Evolutionary conservation across 805 yeast species (phyloP), one percentile per base, ranked within the genome.

Genomic region (Lipomyces anomalus): DNA sequence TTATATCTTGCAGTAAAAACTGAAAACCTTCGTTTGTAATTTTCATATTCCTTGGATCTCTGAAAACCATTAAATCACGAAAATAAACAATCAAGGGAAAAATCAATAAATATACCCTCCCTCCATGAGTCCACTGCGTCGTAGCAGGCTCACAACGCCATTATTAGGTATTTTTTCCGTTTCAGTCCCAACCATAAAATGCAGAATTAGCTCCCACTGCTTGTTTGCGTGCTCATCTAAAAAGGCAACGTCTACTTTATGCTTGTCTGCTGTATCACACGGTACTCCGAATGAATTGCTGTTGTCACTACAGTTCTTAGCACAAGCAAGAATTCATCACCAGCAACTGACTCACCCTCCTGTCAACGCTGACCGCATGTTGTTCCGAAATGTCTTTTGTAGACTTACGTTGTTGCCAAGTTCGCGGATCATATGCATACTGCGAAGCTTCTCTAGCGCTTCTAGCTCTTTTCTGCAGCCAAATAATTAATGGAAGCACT

Each of bases 131-230:
- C 90, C 90, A 50, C 95, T 82, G 67, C 80, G 87, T 52, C 76
- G 74, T 40, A 92, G 69, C 22, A 92, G 69, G 16, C 79, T 75
- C 40, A 92, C 69, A 0, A 90, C 97, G 16, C 90, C 89, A n/a
- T 75, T 73, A 39, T 89, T 81, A 2, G 96, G 95, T 2, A 76
- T 67, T 16, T 71, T 73, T 7, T 76, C 71, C 38, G 81, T 67
- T 42, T 85, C 84, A 0, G 97, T 86, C 1, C 97, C 96, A 36
- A 92, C 99, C 97, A 92, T 90, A 68, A 82, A 92, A 70, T 92
- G 97, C 57, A 92, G 70, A 56, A 92, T 90, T 5, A 86, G 78
- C 62, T 92, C 99, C 98, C 98, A 92, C 61, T 84, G 87, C 38
- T 74, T 76, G 4, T 87, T 75, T 11, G 96, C 95, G 65, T 87